phyloP scores from a whole-genome alignment of 2,329 filamentous ascomycete genomes.

The Venturia pyrina region DNA sequence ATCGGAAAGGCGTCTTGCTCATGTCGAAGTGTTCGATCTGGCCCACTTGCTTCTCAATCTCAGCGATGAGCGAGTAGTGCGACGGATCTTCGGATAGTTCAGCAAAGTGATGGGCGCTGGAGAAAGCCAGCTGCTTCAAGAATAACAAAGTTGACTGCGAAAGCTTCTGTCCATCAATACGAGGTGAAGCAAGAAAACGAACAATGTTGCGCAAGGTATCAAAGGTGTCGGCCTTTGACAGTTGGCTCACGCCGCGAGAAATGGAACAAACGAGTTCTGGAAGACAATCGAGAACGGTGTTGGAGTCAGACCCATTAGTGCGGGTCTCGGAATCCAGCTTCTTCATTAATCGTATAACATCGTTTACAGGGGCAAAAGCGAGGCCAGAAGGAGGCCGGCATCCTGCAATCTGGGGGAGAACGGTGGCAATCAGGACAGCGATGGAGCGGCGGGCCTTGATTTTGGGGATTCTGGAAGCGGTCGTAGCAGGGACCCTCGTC shows the following conservation, averaged over 20 bases:
- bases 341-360: background rate
- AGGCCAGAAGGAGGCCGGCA: background rate
- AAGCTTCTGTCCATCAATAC: background rate
- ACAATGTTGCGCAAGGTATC: background rate
- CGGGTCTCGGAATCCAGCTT: background rate
- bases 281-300: background rate
- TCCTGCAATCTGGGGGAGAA: background rate
- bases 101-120: background rate
- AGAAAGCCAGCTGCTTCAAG: constrained; percentile 5
- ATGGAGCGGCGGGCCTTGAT: background rate
- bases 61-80: background rate
- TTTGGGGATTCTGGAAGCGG: background rate
- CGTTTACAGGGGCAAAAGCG: background rate
- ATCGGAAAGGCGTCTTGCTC: constrained; percentile 3
- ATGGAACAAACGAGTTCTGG: constrained; percentile 11
- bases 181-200: background rate
- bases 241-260: background rate
- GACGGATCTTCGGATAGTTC: background rate
- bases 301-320: background rate
- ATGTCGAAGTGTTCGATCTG: background rate
- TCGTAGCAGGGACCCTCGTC: too few relatives aligned
- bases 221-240: background rate
- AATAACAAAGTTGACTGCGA: background rate
- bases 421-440: background rate
- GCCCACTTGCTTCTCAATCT: background rate